phyloP scores from a whole-genome alignment of 768 basidiomycete species.

The Boletales sp. region DNA sequence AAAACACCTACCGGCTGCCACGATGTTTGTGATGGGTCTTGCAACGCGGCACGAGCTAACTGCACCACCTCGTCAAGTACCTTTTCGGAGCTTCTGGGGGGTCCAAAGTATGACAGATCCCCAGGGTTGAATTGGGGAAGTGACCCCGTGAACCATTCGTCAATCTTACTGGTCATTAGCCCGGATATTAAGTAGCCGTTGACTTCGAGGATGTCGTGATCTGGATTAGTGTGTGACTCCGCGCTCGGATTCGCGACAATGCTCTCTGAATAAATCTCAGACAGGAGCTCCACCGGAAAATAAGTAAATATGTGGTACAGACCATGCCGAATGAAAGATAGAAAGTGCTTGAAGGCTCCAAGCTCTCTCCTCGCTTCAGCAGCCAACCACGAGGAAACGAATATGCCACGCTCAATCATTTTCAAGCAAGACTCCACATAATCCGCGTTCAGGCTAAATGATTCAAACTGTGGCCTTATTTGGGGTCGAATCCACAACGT shows the following conservation, averaged over 20 bases:
- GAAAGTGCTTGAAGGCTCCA: constrained; percentile 72
- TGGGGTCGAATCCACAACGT: constrained; percentile 9
- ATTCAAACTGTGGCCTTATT: constrained; percentile 51
- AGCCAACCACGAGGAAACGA: constrained; percentile 67
- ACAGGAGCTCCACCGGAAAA: constrained; percentile 10
- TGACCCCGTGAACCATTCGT: constrained; percentile 76
- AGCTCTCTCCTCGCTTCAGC: constrained; percentile 64
- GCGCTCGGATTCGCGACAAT: constrained; percentile 47
- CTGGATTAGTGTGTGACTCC: constrained; percentile 47
- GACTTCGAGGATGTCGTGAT: constrained; percentile 74
- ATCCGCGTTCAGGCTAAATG: constrained; percentile 51
- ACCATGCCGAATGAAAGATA: constrained; percentile 77
- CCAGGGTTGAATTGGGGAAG: constrained; percentile 31
- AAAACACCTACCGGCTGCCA: constrained; percentile 51
- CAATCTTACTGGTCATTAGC: constrained; percentile 63
- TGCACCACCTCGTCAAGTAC: constrained; percentile 39
- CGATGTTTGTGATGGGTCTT: constrained; percentile 43
- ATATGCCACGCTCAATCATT: constrained; percentile 52
- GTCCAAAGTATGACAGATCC: constrained; percentile 27
- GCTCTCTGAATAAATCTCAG: constrained; percentile 37
- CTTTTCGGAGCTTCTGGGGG: constrained; percentile 17
- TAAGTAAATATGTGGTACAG: constrained; percentile 20
- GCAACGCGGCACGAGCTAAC: constrained; percentile 46
- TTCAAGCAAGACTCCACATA: constrained; percentile 53
- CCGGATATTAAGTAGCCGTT: constrained; percentile 76